These are phyloP conservation scores for Komagataella phaffii DNA, from an alignment of 805 yeast species.

Conservation along the genomic window DNA sequence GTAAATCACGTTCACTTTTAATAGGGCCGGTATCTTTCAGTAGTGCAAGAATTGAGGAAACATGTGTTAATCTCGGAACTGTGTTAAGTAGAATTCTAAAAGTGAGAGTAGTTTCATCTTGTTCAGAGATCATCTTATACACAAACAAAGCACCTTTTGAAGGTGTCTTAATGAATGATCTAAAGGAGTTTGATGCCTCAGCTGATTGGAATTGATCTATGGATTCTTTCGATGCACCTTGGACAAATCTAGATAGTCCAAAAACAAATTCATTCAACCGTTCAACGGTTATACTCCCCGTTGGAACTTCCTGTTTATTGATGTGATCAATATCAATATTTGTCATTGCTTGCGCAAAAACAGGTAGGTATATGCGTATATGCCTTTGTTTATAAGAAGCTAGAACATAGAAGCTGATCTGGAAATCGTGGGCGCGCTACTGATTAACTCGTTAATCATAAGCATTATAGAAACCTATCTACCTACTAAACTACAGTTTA, in stretches of 20 bases:
- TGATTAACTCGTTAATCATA: neutral
- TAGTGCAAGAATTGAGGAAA: neutral
- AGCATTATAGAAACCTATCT: neutral
- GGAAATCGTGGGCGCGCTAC: neutral
- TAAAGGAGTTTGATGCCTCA: neutral
- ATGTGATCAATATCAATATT: neutral
- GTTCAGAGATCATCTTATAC: no score
- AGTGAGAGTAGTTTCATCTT: neutral
- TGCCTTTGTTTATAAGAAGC: neutral
- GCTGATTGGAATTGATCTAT: neutral
- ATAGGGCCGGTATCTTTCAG: neutral
- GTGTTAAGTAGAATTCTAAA: neutral
- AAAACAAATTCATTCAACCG: neutral
- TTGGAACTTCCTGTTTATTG: neutral
- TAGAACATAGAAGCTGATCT: neutral
- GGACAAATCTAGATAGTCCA: neutral
- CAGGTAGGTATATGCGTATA: no score
- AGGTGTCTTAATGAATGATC: neutral
- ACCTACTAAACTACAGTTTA: neutral
- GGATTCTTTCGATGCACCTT: neutral
- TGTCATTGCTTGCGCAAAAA: neutral
- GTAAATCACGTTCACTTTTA: neutral
- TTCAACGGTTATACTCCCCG: neutral
- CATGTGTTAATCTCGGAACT: neutral
- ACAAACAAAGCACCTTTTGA: neutral